These are phyloP conservation scores for Pestalotiopsis sp. DNA, from an alignment of 2,329 filamentous ascomycete genomes.

Conservation along the genomic window DNA sequence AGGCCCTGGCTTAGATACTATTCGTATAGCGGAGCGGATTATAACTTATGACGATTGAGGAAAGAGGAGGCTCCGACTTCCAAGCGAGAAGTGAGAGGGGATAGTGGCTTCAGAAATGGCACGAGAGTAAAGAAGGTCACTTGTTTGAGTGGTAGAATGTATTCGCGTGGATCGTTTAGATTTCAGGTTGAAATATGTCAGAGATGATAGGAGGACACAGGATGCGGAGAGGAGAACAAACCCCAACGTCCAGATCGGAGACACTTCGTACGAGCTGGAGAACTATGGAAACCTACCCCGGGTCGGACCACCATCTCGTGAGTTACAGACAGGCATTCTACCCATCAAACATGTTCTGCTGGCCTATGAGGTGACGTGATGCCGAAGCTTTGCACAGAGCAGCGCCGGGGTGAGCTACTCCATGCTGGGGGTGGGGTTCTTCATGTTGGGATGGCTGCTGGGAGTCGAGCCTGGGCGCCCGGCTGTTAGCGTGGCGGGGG, in stretches of 20 bases:
- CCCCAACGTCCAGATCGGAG: background rate
- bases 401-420: background rate
- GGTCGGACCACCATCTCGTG: background rate
- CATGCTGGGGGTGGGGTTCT: slow-evolving; percentile 2
- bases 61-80: background rate
- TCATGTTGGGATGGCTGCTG: background rate
- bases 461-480: background rate
- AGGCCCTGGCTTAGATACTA: background rate
- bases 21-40: background rate
- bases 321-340: background rate
- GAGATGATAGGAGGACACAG: background rate
- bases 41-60: background rate
- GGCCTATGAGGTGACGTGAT: slow-evolving; percentile 3
- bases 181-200: background rate
- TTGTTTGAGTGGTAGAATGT: background rate
- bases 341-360: background rate
- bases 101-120: background rate
- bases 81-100: background rate
- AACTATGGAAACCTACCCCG: background rate
- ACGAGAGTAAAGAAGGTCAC: background rate
- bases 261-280: background rate
- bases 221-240: background rate
- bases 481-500: background rate
- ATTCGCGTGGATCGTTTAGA: background rate
- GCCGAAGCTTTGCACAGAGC: background rate